These are phyloP conservation scores for Dryas octopetala DNA, from an alignment of 306 rosid genomes.

Conservation along the genomic window DNA sequence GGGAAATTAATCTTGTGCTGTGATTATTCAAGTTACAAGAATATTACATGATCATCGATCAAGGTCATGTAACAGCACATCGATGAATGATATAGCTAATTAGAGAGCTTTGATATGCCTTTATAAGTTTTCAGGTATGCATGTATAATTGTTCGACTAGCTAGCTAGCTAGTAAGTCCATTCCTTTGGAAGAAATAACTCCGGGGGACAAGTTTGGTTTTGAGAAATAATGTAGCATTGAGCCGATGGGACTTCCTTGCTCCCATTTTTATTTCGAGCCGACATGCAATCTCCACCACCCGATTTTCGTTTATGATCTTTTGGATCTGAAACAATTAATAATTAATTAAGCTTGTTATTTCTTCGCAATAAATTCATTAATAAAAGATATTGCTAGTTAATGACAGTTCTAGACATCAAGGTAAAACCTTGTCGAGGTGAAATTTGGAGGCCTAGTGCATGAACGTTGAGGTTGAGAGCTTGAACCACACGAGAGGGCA, in stretches of 20 bases:
- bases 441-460: slow-evolving; percentile 53
- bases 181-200: slow-evolving; percentile 73
- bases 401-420: no score
- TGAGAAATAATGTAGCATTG: slow-evolving; percentile 48
- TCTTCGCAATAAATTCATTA: background rate
- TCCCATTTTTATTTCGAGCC: slow-evolving; percentile 25
- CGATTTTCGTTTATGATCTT: background rate
- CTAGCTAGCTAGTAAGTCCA: slow-evolving; percentile 55
- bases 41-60: background rate
- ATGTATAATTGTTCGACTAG: no score
- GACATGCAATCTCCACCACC: slow-evolving; percentile 21
- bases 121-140: background rate
- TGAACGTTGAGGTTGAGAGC: slow-evolving; percentile 78
- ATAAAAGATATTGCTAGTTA: background rate
- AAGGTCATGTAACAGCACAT: slow-evolving; percentile 11
- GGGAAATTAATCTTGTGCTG: background rate
- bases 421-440: slow-evolving; percentile 52
- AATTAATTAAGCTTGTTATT: no score
- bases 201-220: slow-evolving; percentile 39
- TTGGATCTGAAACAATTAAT: slow-evolving; percentile 15
- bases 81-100: background rate
- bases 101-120: background rate
- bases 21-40: background rate
- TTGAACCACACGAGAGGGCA: slow-evolving; percentile 66
- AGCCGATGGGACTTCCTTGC: slow-evolving; percentile 28